A percentile compares a stretch with the other conserved stretches of the same genome.
Evolutionary conservation across 2,329 filamentous ascomycete genomes (phyloP).

Genomic region (Didymella lethalis): DNA sequence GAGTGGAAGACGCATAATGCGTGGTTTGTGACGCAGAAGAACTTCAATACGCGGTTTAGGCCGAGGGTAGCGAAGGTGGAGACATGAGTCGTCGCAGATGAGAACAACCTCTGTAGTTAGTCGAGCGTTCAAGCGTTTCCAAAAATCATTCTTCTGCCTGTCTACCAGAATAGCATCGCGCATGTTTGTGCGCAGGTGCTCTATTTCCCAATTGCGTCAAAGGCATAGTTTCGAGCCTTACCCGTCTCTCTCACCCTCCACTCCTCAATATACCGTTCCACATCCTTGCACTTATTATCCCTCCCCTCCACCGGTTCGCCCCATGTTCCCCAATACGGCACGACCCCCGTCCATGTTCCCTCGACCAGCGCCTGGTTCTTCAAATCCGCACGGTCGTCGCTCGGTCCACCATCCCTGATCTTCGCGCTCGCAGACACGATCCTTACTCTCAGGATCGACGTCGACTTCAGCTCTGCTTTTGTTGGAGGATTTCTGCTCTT

Average conservation of each 20-base stretch:
- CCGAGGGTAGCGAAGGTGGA: slow-evolving; percentile 15
- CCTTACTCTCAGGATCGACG: neutral
- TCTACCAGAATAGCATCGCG: neutral
- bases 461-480: neutral
- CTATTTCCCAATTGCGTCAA: neutral
- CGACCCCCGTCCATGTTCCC: neutral
- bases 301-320: neutral
- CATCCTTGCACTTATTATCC: neutral
- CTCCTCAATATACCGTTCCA: neutral
- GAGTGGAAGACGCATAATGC: slow-evolving; percentile 61
- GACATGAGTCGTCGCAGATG: neutral
- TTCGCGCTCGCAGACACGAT: neutral
- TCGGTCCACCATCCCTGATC: neutral
- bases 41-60: slow-evolving; percentile 56
- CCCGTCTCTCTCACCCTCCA: neutral
- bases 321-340: neutral
- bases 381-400: neutral
- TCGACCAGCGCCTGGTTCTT: neutral
- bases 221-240: neutral
- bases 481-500: neutral
- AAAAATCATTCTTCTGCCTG: neutral
- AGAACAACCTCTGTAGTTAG: neutral
- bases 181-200: neutral
- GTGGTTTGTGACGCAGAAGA: slow-evolving; percentile 61
- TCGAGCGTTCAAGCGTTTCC: neutral